phyloP scores from a whole-genome alignment of 352 stramenopile genomes.

The Pythium periplocum region DNA sequence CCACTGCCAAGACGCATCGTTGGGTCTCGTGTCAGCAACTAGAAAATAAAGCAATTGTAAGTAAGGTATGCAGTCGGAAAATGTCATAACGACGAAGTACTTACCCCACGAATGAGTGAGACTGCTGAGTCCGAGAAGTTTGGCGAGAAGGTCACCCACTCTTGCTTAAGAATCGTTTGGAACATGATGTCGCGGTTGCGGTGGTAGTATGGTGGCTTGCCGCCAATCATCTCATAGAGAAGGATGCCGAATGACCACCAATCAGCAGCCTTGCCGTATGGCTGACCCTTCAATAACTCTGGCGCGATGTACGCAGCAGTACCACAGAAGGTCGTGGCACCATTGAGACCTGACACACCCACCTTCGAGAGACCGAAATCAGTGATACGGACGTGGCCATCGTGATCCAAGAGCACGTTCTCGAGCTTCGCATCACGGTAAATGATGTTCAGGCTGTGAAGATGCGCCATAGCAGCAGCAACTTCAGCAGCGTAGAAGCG shows the following conservation, averaged over 20 bases:
- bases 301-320: constrained; percentile 92
- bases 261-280: constrained; percentile 90
- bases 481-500: constrained; percentile 96
- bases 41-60: background rate
- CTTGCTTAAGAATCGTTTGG: constrained; percentile 89
- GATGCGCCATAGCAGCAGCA: constrained; percentile 79
- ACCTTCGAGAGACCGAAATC: constrained; percentile 94
- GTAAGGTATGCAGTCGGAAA: constrained; percentile 13
- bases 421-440: constrained; percentile 95
- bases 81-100: constrained; percentile 13
- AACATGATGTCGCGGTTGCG: constrained; percentile 91
- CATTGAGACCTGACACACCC: constrained; percentile 78
- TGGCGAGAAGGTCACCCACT: constrained; percentile 94
- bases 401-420: constrained; percentile 93
- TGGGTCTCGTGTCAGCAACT: constrained; percentile 96
- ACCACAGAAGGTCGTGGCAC: constrained; percentile 91
- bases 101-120: constrained; percentile 90
- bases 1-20: constrained; percentile 93
- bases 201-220: constrained; percentile 88
- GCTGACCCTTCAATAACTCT: constrained; percentile 85
- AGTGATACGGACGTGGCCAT: constrained; percentile 92
- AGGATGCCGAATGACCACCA: constrained; percentile 95
- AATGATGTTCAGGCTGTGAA: constrained; percentile 95
- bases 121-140: constrained; percentile 89
- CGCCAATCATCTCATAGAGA: constrained; percentile 95